Conservation (phyloP, 495 filamentous ascomycete species). For the Rhypophila decipiens region DNA sequence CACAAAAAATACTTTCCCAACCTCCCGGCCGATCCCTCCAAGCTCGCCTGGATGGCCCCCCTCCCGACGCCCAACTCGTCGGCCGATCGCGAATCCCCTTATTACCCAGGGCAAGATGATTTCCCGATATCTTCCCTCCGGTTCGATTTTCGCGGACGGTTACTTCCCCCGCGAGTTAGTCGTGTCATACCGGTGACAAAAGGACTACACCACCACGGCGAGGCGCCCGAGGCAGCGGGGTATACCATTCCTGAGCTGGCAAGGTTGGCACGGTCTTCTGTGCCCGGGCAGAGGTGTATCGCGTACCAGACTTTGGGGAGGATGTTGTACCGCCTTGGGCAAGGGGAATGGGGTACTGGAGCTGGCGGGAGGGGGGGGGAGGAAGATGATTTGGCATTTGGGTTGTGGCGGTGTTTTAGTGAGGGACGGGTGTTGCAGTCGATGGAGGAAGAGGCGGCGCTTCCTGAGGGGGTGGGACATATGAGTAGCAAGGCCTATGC, state of each 20-base stretch:
- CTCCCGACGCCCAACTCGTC: conserved; percentile 49
- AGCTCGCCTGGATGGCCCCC: conserved; percentile 84
- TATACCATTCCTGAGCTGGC: conserved; percentile 91
- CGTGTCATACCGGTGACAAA: conserved; percentile 63
- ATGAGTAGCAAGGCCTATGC: conserved; percentile 69
- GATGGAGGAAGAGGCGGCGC: conserved; percentile 57
- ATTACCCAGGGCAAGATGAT: conserved; percentile 68
- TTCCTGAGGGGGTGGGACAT: conserved; percentile 46
- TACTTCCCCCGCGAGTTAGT: conserved; percentile 69
- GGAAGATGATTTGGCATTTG: conserved; percentile 44
- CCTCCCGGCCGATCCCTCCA: conserved; percentile 74
- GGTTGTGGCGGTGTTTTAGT: conserved; percentile 70
- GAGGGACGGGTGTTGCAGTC: conserved; percentile 68
- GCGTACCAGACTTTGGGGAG: conserved; percentile 87
- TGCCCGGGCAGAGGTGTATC: conserved; percentile 81
- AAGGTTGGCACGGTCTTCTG: conserved; percentile 69
- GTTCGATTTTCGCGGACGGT: conserved; percentile 75
- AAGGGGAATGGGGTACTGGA: conserved; percentile 66
- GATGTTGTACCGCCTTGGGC: conserved; percentile 75
- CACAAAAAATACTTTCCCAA: conserved; percentile 90
- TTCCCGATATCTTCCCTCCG: conserved; percentile 71
- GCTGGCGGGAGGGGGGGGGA: conserved; percentile 47
- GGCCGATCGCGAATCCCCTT: conserved; percentile 62
- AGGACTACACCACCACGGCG: conserved; percentile 89
- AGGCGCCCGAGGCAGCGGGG: conserved; percentile 87